A percentile compares a stretch with the other conserved stretches of the same genome.
phyloP scores from a whole-genome alignment of 2,329 filamentous ascomycete genomes.

The Ceratocystis eucalypticola region DNA sequence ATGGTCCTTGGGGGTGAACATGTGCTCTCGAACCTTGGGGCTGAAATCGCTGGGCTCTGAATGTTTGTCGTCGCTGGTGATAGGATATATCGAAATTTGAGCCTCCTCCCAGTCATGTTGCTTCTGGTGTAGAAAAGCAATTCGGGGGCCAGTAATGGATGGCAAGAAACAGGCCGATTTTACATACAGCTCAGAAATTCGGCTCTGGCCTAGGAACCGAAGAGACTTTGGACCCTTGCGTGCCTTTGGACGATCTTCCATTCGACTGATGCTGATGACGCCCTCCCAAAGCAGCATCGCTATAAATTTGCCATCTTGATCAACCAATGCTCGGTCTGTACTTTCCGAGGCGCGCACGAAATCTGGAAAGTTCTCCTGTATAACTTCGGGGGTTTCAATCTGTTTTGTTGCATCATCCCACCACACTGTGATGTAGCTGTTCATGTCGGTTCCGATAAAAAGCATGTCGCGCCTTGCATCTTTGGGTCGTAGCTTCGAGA shows the following conservation, averaged over 20 bases:
- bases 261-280: slow-evolving; percentile 41
- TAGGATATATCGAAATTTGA: slow-evolving; percentile 43
- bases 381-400: slow-evolving; percentile 39
- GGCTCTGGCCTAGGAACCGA: slow-evolving; percentile 37
- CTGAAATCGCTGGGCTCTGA: slow-evolving; percentile 42
- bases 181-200: slow-evolving; percentile 46
- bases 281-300: slow-evolving; percentile 48
- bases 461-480: slow-evolving; percentile 67
- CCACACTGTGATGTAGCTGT: slow-evolving; percentile 77
- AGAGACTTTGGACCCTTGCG: slow-evolving; percentile 10
- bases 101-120: slow-evolving; percentile 40
- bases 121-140: slow-evolving; percentile 46
- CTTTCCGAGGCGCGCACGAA: slow-evolving; percentile 67
- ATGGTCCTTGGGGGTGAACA: slow-evolving; percentile 39
- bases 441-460: slow-evolving; percentile 81
- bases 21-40: slow-evolving; percentile 41
- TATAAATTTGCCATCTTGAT: slow-evolving; percentile 56
- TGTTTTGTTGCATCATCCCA: slow-evolving; percentile 53
- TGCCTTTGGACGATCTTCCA: slow-evolving; percentile 27
- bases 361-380: slow-evolving; percentile 42
- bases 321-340: slow-evolving; percentile 68
- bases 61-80: slow-evolving; percentile 46
- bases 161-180: slow-evolving; percentile 44
- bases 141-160: slow-evolving; percentile 43
- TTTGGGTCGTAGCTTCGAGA: slow-evolving; percentile 64